Base-by-base conservation (phyloP, 73 alveolate genomes). In the Uronychia binucleata region DNA sequence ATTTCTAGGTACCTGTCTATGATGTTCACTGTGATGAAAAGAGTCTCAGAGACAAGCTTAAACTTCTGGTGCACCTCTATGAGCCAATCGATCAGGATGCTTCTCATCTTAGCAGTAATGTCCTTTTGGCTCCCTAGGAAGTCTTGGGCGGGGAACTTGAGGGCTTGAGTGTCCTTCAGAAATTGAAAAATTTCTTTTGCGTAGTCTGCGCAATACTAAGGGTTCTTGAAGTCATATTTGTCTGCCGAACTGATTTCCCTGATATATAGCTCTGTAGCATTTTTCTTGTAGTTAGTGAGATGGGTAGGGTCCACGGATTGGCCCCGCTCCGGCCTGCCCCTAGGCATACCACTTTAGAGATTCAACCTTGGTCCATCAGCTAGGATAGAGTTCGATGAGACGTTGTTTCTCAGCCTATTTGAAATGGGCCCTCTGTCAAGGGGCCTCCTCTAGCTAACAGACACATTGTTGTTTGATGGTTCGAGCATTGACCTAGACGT, bases 11-110 rank as follows among this genome's bases (percentile, higher is more conserved):
- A 97, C 91, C 96, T 87, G 81, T 97, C 99, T 57, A 95, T 86
- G 28, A 95, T 84, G 81, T 86, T 80, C 33, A 97, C 89, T 59
- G 99, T 88, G 57, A 97, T 88, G 79, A 91, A 93, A 33, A 97
- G 93, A 29, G 99, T 96, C 83, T 97, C 99, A 35, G 97, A 96
- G 74, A 94, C 57, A 57, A 97, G 89, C 84, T 96, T 92, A 90
- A 95, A 94, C 82, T 95, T 94, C 74, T 91, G 77, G 90, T 94
- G 98, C 26, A 95, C 98, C 76, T 92, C 97, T 29, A 94, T 92
- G 30, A 97, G 78, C 98, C 99, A 97, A 85, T 97, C 95, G 0
- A 94, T 86, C 31, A 94, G 92, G 57, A 90, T 76, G 33, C 85
- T 84, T 81, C 97, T 84, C 88, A 92, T 96, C 74, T 91, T 80